These are phyloP conservation scores for Mycena albidolilacea DNA, from an alignment of 768 basidiomycete genomes.

Conservation along the genomic window DNA sequence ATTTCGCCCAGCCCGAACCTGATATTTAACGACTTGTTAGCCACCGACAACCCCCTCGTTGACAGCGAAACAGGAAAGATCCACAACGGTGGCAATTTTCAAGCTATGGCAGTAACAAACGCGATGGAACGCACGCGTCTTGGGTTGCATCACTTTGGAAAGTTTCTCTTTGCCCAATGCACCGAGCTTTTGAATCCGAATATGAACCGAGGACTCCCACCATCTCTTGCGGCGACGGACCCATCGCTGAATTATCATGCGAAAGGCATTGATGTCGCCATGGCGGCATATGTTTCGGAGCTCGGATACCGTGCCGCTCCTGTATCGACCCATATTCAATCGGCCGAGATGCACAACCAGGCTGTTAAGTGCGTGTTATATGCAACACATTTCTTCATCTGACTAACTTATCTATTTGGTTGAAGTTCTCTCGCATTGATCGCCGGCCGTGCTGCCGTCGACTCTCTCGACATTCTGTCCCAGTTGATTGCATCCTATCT, in stretches of 20 bases:
- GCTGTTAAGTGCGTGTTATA: slow-evolving; percentile 80
- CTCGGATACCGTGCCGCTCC: slow-evolving; percentile 88
- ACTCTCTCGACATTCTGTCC: slow-evolving; percentile 38
- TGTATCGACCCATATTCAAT: slow-evolving; percentile 87
- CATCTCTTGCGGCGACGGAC: slow-evolving; percentile 83
- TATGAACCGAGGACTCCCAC: slow-evolving; percentile 89
- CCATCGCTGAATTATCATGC: slow-evolving; percentile 87
- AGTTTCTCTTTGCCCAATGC: slow-evolving; percentile 76
- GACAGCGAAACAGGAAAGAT: slow-evolving; percentile 76
- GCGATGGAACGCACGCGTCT: slow-evolving; percentile 91
- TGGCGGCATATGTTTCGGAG: slow-evolving; percentile 86
- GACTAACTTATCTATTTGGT: slow-evolving; percentile 13
- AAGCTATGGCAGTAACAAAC: slow-evolving; percentile 83
- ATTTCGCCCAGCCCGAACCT: background rate
- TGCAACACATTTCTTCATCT: background rate
- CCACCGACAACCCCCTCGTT: slow-evolving; percentile 91
- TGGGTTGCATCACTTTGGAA: slow-evolving; percentile 77
- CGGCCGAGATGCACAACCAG: slow-evolving; percentile 94
- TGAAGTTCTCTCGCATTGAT: slow-evolving; percentile 80
- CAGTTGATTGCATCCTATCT: slow-evolving; percentile 38
- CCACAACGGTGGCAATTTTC: slow-evolving; percentile 94
- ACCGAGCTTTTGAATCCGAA: slow-evolving; percentile 81
- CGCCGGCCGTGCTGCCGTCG: slow-evolving; percentile 37
- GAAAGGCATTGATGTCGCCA: slow-evolving; percentile 89
- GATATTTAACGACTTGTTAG: slow-evolving; percentile 51